Base-by-base conservation (phyloP, 352 stramenopile species). In the Plasmopara muralis region DNA sequence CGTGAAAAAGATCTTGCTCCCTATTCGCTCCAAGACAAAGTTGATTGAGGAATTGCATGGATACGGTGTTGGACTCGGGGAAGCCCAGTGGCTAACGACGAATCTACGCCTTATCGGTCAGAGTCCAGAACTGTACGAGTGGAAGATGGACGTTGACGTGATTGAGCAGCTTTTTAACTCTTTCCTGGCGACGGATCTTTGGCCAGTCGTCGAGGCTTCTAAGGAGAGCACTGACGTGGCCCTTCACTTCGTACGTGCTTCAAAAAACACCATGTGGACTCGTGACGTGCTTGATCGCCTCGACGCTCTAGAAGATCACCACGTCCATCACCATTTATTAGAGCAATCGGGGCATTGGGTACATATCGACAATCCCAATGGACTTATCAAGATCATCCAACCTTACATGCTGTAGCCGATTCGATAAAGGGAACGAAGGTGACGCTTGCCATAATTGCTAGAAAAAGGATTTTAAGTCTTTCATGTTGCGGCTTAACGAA, bases 1-100 rank as follows among this genome's bases (percentile, higher is more conserved):
- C 29, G 62, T 92, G 35, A 89, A 86, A 62, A 68, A 79, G 47
- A 86, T 89, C 20, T 61, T 75, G n/a, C 33, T 89, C 18, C 81
- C 81, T 15, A 89, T 89, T 47, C 55, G 53, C 13, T 89, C 81
- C 31, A 92, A 89, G 61, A 52, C 60, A 20, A 64, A 89, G 43
- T 62, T 92, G 8, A 61, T 89, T 15, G 66, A 70, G 33, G 71
- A 88, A 30, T 52, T 92, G 7, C 74, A 83, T 30, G 53, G 47
- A 30, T 68, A 85, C n/a, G 79, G 79, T 16, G 67, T 89, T 40
- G 66, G 64, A 3, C 61, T 84, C 0, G 76, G 79, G 39, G 76
- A 89, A 51, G 79, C 79, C 3, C 74, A 92, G 53, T 92, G 81
- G 81, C 77, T 92, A 31, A 89, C 81, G 9, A 92, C 78, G 7